Evolutionary conservation across 164 flowering plant species (phyloP).

Genomic region (Stephania yunnanensis): DNA sequence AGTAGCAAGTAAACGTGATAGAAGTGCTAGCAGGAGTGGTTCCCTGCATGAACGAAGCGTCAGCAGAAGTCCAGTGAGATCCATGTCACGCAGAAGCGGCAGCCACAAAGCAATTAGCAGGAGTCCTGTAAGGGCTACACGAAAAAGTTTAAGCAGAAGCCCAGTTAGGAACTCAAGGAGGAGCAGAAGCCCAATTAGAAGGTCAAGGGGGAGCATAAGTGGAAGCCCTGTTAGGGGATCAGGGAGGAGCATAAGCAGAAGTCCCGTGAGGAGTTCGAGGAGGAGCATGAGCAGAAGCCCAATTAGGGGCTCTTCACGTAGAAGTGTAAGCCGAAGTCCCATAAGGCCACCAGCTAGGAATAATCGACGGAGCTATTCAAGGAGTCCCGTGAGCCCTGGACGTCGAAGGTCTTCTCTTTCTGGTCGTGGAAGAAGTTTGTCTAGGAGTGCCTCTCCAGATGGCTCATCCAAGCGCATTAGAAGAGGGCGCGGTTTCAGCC

Average conservation of each 20-base stretch:
- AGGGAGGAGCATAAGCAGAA: conserved; percentile 32
- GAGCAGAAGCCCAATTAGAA: conserved; percentile 44
- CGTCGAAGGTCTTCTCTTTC: conserved; percentile 58
- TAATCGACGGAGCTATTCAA: conserved; percentile 58
- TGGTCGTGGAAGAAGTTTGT: conserved; percentile 56
- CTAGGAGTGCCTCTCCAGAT: conserved; percentile 81
- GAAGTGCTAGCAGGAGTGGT: conserved; percentile 46
- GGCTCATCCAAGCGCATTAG: conserved; percentile 88
- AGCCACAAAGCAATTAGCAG: conserved; percentile 20
- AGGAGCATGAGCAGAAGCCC: conserved; percentile 48
- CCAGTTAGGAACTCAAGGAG: conserved; percentile 14
- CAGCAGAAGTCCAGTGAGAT: conserved; percentile 31
- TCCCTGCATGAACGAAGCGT: conserved; percentile 23
- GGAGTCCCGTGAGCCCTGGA: conserved; percentile 49
- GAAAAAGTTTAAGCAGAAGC: conserved; percentile 32
- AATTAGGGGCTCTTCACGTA: conserved; percentile 38
- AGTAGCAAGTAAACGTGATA: conserved; percentile 25
- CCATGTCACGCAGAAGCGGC: neutral
- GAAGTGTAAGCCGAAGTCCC: conserved; percentile 55
- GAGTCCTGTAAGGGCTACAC: conserved; percentile 32
- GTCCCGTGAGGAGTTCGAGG: conserved; percentile 29
- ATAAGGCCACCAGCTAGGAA: conserved; percentile 43
- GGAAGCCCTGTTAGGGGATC: conserved; percentile 17
- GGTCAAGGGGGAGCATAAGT: conserved; percentile 24
- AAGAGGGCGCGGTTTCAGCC: conserved; percentile 92